Conservation (phyloP, 2,329 filamentous ascomycete species). For the Ophiocordyceps camponoti-floridani region DNA sequence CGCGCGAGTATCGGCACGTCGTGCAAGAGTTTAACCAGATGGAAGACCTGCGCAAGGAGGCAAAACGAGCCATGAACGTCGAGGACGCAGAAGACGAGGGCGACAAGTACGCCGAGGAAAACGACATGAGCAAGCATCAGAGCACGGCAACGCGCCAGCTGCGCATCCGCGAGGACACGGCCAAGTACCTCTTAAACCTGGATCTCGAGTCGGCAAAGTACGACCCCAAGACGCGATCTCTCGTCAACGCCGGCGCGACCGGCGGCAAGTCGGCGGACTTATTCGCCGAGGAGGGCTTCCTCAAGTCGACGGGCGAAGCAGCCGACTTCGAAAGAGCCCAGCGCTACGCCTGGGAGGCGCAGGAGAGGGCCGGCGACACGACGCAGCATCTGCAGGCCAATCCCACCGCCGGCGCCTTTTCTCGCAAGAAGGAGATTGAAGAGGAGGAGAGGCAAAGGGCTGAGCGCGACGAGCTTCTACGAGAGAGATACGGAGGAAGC, state of each 20-base stretch:
- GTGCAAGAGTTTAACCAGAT: constrained; percentile 78
- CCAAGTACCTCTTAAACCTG: constrained; percentile 87
- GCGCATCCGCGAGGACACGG: constrained; percentile 86
- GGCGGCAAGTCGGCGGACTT: constrained; percentile 64
- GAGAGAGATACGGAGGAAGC: constrained; percentile 67
- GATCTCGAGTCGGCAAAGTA: constrained; percentile 95
- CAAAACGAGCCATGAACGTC: constrained; percentile 20
- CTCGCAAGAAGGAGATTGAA: constrained; percentile 61
- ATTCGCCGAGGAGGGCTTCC: constrained; percentile 85
- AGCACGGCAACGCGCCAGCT: constrained; percentile 81
- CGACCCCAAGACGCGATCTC: constrained; percentile 84
- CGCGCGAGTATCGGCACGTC: constrained; percentile 70
- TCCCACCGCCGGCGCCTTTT: constrained; percentile 77
- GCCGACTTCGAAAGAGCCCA: constrained; percentile 84
- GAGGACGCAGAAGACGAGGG: constrained; percentile 37
- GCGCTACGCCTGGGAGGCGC: constrained; percentile 84
- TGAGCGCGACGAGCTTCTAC: constrained; percentile 49
- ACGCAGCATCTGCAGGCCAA: constrained; percentile 88
- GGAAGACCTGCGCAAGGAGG: constrained; percentile 51
- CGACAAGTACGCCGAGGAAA: constrained; percentile 80
- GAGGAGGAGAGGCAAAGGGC: constrained; percentile 53
- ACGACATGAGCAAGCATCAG: constrained; percentile 89
- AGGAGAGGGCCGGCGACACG: constrained; percentile 64
- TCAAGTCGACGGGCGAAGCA: constrained; percentile 76
- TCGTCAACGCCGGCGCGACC: constrained; percentile 72